Conservation (phyloP, 2,329 filamentous ascomycete species). For the Penicillium sp. region DNA sequence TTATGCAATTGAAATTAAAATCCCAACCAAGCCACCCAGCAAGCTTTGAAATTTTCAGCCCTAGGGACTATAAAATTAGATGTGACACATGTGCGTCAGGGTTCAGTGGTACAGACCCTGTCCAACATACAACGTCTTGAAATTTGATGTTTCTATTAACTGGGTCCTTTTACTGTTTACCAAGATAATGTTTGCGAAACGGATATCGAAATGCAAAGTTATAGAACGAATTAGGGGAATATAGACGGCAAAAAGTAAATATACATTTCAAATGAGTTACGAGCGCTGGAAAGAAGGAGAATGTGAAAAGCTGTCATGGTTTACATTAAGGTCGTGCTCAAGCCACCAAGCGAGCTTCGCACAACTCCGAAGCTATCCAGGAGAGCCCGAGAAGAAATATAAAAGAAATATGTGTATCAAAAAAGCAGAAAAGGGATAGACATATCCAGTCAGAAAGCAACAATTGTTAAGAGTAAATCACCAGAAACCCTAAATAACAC, state of each 20-base stretch:
- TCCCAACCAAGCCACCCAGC: background rate
- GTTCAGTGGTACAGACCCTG: background rate
- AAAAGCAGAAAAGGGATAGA: constrained; percentile 21
- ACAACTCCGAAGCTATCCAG: constrained; percentile 32
- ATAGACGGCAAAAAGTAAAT: background rate
- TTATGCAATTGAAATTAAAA: background rate
- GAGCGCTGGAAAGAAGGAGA: constrained; percentile 19
- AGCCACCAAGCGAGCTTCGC: constrained; percentile 29
- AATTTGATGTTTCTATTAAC: too few relatives aligned
- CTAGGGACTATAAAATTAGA: background rate
- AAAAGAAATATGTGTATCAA: constrained; percentile 26
- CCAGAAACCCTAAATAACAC: constrained; percentile 28
- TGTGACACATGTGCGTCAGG: background rate
- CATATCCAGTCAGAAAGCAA: constrained; percentile 28
- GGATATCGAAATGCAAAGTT: too few relatives aligned
- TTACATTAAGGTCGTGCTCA: constrained; percentile 32
- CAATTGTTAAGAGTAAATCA: constrained; percentile 24
- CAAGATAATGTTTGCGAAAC: too few relatives aligned
- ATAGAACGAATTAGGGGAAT: too few relatives aligned
- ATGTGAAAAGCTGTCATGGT: constrained; percentile 30
- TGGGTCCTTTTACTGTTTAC: too few relatives aligned
- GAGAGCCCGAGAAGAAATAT: constrained; percentile 25
- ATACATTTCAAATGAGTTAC: constrained; percentile 26
- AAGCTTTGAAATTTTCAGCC: background rate
- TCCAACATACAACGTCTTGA: background rate